Base-by-base conservation (phyloP, 2,329 filamentous ascomycete genomes). In the Botrytis byssoidea region DNA sequence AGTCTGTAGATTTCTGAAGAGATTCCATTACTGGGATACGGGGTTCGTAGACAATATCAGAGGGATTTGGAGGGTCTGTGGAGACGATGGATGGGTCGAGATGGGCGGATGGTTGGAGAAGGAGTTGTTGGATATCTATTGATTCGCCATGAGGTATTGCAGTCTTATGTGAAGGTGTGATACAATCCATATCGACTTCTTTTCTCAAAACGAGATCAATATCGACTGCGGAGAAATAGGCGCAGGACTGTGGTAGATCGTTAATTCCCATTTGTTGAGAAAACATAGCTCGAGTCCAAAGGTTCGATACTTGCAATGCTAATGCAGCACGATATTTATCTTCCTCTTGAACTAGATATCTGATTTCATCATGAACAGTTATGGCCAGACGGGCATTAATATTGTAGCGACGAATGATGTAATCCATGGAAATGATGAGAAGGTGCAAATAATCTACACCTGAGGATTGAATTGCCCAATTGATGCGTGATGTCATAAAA, bases 261-360 rank as follows among this genome's bases (percentile, higher is more conserved):
- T 97, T 87, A 79, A 99, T 99, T 74, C 96, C 96, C 80, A 98
- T 93, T 83, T 99, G 96, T 83, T 99, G 94, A 0, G 93, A 90
- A 82, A 99, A 99, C 93, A 99, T 98, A 76, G 95, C 95, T 69
- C 96, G 88, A 0, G 97, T 99, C 96, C 96, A 99, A 32, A 99
- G 83, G 80, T 99, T 99, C 74, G 95, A 91, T 12, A 99, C 88
- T 82, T 99, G 96, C 20, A 99, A 85, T 1, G 97, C 96, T 90
- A 99, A 92, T 18, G 95, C 95, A 3, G 93, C 91, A 59, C 92
- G 89, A 80, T 98, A 99, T 79, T 92, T 93, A 83, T 99, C 94
- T 74, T 92, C 86, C 4, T 95, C 88, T 79, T 91, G 91, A 60
- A 97, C 94, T 0, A 99, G 87, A 79, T 99, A 99, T 25, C 96